Evolutionary conservation across 306 rosid genomes (phyloP), one percentile per base, ranked within the genome.

Genomic region (Vicia faba): DNA sequence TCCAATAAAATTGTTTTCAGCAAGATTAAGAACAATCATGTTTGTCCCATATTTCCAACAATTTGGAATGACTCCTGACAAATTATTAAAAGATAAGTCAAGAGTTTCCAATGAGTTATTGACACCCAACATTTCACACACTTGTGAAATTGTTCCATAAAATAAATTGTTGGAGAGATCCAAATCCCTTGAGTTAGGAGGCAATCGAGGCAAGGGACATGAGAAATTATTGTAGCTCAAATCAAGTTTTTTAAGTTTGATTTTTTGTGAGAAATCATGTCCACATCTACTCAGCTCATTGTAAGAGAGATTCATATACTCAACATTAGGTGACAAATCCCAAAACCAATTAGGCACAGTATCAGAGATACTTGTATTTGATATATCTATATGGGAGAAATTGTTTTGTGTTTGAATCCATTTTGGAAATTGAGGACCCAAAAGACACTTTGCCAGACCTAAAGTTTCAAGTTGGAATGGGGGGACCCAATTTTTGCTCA

Each of bases 271-370:
- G 16, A 75, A 51, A 61, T 75, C 49, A 2, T 51, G 40, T 68
- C 61, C 65, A 61, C 12, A 6, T 2, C 65, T 59, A 10, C 29
- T n/a, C 0, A 68, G 70, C 0, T 7, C 1, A 12, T 75, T 75
- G 66, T 0, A 0, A 3, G 80, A 68, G 9, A 75, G 41, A 4
- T 61, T 0, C 59, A 68, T 12, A 13, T 40, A 4, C 23, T 10
- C 41, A 14, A 41, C 8, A 3, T 1, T 14, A 0, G 66, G 64
- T 19, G 71, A 69, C 13, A 68, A 20, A 61, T 10, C 43, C 80
- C 80, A 75, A 31, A 75, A 75, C 80, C 80, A 75, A 16, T 50
- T 4, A 40, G 80, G 80, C 44, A 75, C 60, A 0, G 4, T 13
- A 53, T 25, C 70, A 0, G 9, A 29, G 19, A 75, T 53, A 0